Conservation (phyloP, 2,329 filamentous ascomycete genomes). For the Colletotrichum agaves region DNA sequence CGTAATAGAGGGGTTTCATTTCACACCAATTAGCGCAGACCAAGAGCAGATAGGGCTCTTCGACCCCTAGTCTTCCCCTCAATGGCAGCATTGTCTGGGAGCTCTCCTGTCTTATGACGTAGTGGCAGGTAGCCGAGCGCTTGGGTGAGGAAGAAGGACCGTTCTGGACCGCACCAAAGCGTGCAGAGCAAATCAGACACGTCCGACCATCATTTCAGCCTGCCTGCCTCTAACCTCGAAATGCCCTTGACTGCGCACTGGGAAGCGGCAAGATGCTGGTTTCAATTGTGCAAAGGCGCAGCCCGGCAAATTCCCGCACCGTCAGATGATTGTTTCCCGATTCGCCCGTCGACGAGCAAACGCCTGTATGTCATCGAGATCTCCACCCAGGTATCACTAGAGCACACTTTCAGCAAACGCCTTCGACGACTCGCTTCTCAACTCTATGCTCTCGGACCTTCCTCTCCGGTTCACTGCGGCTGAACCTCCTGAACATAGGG, state of each 20-base stretch:
- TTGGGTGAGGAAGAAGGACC: constrained; percentile 24
- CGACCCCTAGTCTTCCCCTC: neutral
- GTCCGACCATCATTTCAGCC: neutral
- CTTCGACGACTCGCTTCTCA: neutral
- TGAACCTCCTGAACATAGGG: neutral
- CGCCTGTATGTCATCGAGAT: constrained; percentile 36
- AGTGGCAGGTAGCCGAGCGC: constrained; percentile 18
- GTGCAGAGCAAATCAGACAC: constrained; percentile 16
- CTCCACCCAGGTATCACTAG: constrained; percentile 16
- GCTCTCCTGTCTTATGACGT: constrained; percentile 18
- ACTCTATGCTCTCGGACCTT: constrained; percentile 22
- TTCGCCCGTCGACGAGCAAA: constrained; percentile 19
- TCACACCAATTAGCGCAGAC: constrained; percentile 9
- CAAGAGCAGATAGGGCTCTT: constrained; percentile 2
- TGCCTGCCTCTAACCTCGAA: constrained; percentile 4
- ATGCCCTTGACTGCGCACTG: constrained; percentile 14
- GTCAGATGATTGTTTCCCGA: constrained; percentile 33
- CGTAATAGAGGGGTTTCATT: no score
- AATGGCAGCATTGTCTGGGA: constrained; percentile 14
- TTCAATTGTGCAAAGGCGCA: constrained; percentile 27
- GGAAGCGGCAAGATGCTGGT: constrained; percentile 34
- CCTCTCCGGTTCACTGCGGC: constrained; percentile 23
- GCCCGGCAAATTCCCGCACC: constrained; percentile 30
- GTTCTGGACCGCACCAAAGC: constrained; percentile 34
- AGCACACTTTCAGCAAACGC: neutral